These are phyloP conservation scores for Mortierella sp. DNA, from an alignment of 371 early-diverging fungal genomes.

Conservation along the genomic window DNA sequence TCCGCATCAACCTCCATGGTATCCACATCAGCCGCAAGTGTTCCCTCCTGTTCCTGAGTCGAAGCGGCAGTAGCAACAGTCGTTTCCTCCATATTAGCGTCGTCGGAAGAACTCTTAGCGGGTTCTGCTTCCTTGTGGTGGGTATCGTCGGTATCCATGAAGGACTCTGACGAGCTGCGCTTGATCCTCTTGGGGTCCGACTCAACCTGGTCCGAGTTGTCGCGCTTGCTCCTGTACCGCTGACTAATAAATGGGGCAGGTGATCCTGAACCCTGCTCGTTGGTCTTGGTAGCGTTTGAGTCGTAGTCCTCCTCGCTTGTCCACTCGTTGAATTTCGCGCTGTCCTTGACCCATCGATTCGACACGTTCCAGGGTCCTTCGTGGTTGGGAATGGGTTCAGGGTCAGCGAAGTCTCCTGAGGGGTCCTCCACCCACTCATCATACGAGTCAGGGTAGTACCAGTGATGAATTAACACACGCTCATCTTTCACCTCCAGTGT, in stretches of 20 bases:
- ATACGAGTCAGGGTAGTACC: conserved; percentile 89
- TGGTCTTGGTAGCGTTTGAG: conserved; percentile 27
- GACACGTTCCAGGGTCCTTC: conserved; percentile 79
- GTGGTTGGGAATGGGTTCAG: conserved; percentile 75
- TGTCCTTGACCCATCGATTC: conserved; percentile 85
- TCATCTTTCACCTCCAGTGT: conserved; percentile 77
- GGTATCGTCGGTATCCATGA: conserved; percentile 17
- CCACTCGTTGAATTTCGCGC: conserved; percentile 80
- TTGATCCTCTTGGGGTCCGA: conserved; percentile 51
- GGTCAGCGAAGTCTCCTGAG: conserved; percentile 74
- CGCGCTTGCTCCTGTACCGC: conserved; percentile 52
- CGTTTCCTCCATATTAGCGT: conserved; percentile 42
- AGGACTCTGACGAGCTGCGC: conserved; percentile 41
- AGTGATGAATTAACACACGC: conserved; percentile 84
- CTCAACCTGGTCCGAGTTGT: conserved; percentile 39
- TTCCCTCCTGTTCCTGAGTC: conserved; percentile 22
- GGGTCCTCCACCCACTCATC: conserved; percentile 84
- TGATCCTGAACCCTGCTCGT: conserved; percentile 18
- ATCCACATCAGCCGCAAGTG: conserved; percentile 33
- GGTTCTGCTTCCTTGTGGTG: neutral
- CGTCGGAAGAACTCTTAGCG: conserved; percentile 4
- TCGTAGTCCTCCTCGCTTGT: conserved; percentile 88
- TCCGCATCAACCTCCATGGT: conserved; percentile 46
- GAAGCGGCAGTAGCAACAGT: conserved; percentile 5
- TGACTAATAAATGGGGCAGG: conserved; percentile 32